Base-by-base conservation (phyloP, 1,284 basidiomycete genomes). In the Irpex sp. region DNA sequence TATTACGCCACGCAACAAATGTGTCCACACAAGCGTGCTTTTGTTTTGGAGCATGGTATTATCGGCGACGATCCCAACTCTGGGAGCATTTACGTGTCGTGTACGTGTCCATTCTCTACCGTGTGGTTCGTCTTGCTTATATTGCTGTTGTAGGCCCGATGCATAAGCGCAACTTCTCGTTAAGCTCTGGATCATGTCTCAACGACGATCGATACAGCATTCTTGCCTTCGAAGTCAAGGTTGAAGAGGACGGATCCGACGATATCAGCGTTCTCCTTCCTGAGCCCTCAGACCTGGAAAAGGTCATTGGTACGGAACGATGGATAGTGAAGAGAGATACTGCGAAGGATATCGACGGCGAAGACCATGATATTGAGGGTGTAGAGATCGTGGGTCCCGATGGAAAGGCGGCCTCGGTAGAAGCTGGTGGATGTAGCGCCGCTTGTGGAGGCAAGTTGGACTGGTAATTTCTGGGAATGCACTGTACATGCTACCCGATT, bases 1-100 rank as follows among this genome's bases (percentile, higher is more conserved):
- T 83, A 85, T 68, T 89, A 84, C 69, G 88, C 88, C 0, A 87
- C 86, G 2, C 91, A 92, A 70, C 89, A 92, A 79, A 82, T 83
- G 82, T 83, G 85, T 71, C 85, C 85, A 1, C 85, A 86, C 72
- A 82, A 85, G 62, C 81, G 88, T 2, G 88, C 89, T 0, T 91
- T 91, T 68, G 88, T 91, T 11, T 82, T 93, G 31, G 85, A 87
- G 40, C 87, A 91, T 66, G 91, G 91, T 31, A 79, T 87, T 61
- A 75, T 89, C 15, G 85, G 86, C 0, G 86, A 88, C 68, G 84
- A 85, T 62, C 72, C 79, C n/a, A 75, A 80, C 31, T 69, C 66
- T 4, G 86, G 85, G 1, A 74, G 77, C 6, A 67, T 81, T 19
- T 80, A 81, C 47, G 75, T 81, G 48, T 81, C 80, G 17, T 79